Conservation (phyloP, 352 stramenopile genomes). For the Phytopythium sindhum region DNA sequence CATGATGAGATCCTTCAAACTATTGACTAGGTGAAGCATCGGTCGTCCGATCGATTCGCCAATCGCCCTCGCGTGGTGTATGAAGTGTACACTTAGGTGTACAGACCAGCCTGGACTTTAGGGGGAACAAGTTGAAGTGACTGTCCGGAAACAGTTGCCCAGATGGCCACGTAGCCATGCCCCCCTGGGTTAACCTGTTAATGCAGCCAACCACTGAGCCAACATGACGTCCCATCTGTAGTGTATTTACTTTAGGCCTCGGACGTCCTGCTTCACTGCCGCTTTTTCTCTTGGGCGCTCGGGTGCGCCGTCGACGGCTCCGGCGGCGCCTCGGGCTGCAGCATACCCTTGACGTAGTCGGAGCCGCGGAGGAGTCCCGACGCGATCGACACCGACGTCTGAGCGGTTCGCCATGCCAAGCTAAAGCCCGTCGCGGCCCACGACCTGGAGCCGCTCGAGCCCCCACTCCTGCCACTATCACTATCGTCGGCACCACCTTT, state of each 20-base stretch:
- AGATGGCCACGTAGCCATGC: too few species aligned
- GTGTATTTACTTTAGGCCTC: too few species aligned
- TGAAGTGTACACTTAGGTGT: not conserved
- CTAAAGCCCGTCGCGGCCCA: constrained; percentile 25
- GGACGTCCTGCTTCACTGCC: constrained; percentile 6
- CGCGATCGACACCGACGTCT: constrained; percentile 41
- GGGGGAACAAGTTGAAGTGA: not conserved
- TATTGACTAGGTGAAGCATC: too few species aligned
- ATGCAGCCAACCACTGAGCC: too few species aligned
- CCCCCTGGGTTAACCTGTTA: too few species aligned
- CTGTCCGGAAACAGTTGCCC: not conserved
- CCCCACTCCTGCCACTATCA: constrained; percentile 3
- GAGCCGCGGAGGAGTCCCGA: constrained; percentile 37
- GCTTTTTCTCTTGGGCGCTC: constrained; percentile 13
- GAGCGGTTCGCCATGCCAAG: constrained; percentile 40
- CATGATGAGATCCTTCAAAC: too few species aligned
- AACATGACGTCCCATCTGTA: too few species aligned
- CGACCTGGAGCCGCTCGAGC: constrained; percentile 14
- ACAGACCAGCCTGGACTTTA: not conserved
- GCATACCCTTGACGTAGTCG: constrained; percentile 35
- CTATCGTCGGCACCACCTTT: not conserved
- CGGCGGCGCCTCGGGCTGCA: constrained; percentile 12
- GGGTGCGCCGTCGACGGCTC: not conserved
- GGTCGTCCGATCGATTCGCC: not conserved
- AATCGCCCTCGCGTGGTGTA: too few species aligned